Percentiles rank a stretch among this genome's conserved stretches.
Evolutionary conservation across 768 basidiomycete genomes (phyloP).

Genomic region (Rhodotorula toruloides): DNA sequence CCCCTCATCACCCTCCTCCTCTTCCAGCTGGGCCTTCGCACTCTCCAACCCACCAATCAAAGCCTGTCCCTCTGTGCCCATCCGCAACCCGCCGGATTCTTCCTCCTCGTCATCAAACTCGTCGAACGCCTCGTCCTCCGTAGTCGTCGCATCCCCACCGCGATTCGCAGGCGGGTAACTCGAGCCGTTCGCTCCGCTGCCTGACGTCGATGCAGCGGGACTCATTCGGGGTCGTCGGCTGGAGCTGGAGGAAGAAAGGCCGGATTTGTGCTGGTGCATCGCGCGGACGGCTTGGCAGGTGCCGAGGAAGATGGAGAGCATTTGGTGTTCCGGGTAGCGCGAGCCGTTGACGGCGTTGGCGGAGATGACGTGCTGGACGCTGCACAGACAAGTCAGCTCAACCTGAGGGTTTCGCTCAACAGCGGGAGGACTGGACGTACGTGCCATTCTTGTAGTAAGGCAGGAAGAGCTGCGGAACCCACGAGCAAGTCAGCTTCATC

Average conservation of each 20-base stretch:
- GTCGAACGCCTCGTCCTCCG: background rate
- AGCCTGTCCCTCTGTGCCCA: conserved; percentile 61
- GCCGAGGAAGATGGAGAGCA: conserved; percentile 84
- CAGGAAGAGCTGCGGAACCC: conserved; percentile 68
- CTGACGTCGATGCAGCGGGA: background rate
- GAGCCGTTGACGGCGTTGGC: conserved; percentile 70
- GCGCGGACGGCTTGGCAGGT: conserved; percentile 90
- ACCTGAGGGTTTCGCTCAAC: conserved; percentile 44
- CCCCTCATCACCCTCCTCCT: background rate
- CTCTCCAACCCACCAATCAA: conserved; percentile 43
- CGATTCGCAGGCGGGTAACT: background rate
- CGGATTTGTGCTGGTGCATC: conserved; percentile 72
- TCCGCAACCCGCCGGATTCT: conserved; percentile 61
- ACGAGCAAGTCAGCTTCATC: no score
- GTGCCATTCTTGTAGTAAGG: conserved; percentile 73
- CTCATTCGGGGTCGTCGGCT: background rate
- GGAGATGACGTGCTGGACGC: conserved; percentile 91
- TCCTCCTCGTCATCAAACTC: conserved; percentile 42
- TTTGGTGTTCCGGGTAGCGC: conserved; percentile 78
- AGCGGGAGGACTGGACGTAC: background rate
- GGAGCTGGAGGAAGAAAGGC: background rate
- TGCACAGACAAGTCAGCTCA: conserved; percentile 48
- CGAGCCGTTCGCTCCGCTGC: background rate
- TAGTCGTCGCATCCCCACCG: background rate
- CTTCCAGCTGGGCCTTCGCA: conserved; percentile 9